Base-by-base conservation (phyloP, 1,284 basidiomycete genomes). In the Neonothopanus nambi region DNA sequence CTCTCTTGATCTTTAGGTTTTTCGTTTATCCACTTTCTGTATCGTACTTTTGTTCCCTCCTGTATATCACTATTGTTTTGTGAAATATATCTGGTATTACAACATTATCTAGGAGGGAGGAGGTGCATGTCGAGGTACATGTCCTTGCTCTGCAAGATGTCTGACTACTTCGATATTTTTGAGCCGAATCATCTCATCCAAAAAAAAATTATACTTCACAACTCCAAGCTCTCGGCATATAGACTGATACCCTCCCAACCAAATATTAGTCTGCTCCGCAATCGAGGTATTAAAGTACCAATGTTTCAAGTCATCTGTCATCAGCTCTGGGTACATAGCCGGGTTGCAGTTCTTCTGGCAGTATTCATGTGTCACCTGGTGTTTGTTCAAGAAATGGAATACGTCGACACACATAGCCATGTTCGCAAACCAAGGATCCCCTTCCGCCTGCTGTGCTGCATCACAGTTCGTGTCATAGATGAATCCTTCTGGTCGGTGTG, bases 371-470 rank as follows among this genome's bases (percentile, higher is more conserved):
- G 26, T 35, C 15, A 26, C 37, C 18, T 48, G 44, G 33, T 57
- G 55, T 38, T 52, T 57, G 46, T 53, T 48, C 24, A 41, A 24
- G 30, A 57, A 53, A 38, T 57, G 55, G 21, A 52, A 57, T 12
- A 52, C 44, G 28, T 54, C 51, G 7, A 44, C 45, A 9, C 5
- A 33, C n/a, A 52, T n/a, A 2, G 17, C 43, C 3, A 38, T 20
- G 13, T 47, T 18, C 17, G 5, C 9, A 6, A 35, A 52, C 11
- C n/a, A 28, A 41, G 48, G 48, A n/a, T 46, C 37, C 3, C 6
- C 39, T n/a, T 41, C 23, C 7, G 37, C 3, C 41, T 48, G 51
- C 24, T 39, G 3, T 2, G 8, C 21, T 11, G 23, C 15, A 17
- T 50, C 8, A 39, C 35, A 48, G 43, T 39, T 20, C 4, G 28